Percentiles rank a stretch among this genome's conserved stretches.
Conservation (phyloP, 2,329 filamentous ascomycete genomes). For the Davidsoniella australis region DNA sequence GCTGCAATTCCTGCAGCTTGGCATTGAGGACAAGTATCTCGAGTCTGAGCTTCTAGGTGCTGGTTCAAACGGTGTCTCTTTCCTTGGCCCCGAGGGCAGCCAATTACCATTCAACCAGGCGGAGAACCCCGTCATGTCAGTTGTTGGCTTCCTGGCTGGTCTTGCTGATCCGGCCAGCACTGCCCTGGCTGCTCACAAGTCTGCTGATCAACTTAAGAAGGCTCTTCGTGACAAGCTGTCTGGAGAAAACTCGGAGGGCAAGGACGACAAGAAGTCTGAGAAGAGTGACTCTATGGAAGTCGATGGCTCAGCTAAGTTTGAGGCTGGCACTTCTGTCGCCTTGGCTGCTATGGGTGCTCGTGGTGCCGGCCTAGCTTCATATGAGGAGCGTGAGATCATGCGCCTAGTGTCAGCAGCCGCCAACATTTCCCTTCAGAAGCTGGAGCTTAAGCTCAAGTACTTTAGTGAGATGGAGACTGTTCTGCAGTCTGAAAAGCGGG, state of each 20-base stretch:
- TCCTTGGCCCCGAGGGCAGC: constrained; percentile 58
- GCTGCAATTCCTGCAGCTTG: constrained; percentile 84
- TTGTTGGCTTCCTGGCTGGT: constrained; percentile 83
- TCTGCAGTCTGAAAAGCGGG: constrained; percentile 76
- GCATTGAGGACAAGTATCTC: constrained; percentile 94
- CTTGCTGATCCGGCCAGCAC: constrained; percentile 81
- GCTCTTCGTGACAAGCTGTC: constrained; percentile 66
- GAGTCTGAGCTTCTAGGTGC: constrained; percentile 48
- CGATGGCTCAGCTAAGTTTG: constrained; percentile 23
- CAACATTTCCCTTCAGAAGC: constrained; percentile 86
- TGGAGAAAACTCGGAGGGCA: constrained; percentile 27
- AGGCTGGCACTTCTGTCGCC: constrained; percentile 54
- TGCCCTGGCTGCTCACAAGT: constrained; percentile 76
- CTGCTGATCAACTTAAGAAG: constrained; percentile 70
- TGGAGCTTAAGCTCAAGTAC: constrained; percentile 88
- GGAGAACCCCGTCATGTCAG: constrained; percentile 93
- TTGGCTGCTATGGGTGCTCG: constrained; percentile 76
- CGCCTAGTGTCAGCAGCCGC: constrained; percentile 81
- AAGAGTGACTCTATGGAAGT: constrained; percentile 40
- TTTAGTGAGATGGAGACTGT: constrained; percentile 93
- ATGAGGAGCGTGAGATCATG: constrained; percentile 94
- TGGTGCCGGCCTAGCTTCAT: constrained; percentile 73
- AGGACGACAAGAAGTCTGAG: constrained; percentile 30
- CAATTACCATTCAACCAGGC: constrained; percentile 79
- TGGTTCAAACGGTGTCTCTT: constrained; percentile 39